These are phyloP conservation scores for Camellia sinensis DNA, from an alignment of 148 eudicot species.

Conservation along the genomic window DNA sequence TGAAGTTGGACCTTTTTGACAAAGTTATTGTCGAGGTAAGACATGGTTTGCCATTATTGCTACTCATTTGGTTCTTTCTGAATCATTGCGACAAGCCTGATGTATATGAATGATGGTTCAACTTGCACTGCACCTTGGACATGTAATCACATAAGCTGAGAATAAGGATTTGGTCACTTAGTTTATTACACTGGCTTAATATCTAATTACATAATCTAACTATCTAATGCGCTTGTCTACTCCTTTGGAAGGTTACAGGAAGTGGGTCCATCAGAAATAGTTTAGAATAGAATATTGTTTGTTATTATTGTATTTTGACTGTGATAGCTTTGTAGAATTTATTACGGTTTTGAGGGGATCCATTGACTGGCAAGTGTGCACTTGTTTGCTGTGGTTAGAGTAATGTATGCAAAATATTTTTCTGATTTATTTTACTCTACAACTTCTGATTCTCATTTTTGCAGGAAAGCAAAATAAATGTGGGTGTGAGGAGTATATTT, in stretches of 20 bases:
- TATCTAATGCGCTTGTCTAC: too few species aligned
- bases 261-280: background rate
- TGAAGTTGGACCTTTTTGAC: conserved; percentile 69
- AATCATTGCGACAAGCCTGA: background rate
- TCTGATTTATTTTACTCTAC: background rate
- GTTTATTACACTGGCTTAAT: too few species aligned
- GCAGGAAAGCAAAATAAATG: conserved; percentile 81
- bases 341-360: too few species aligned
- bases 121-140: too few species aligned
- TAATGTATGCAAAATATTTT: background rate
- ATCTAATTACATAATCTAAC: too few species aligned
- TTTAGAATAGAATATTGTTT: background rate
- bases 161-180: too few species aligned
- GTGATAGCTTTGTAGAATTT: background rate
- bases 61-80: background rate
- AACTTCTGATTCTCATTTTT: conserved; percentile 11
- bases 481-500: conserved; percentile 62
- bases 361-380: background rate
- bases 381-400: background rate
- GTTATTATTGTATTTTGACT: background rate
- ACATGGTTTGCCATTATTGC: background rate
- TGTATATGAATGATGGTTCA: too few species aligned
- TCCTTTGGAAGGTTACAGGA: background rate
- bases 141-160: too few species aligned
- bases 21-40: conserved; percentile 87